These are phyloP conservation scores for Ophiocordyceps camponoti-saundersi DNA, from an alignment of 2,329 filamentous ascomycete genomes.

Conservation along the genomic window DNA sequence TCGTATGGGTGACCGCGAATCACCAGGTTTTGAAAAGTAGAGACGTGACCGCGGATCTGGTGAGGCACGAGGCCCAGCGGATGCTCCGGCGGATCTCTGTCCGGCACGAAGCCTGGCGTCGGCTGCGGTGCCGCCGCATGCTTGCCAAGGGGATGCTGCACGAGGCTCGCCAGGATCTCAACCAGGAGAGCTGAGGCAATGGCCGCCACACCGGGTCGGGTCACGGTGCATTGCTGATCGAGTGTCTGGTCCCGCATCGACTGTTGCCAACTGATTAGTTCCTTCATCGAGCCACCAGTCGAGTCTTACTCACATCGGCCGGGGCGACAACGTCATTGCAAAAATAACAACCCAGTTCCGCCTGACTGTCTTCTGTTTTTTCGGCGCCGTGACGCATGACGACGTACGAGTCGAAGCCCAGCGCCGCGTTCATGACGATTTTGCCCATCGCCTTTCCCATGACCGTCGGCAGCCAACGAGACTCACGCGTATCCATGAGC, in stretches of 20 bases:
- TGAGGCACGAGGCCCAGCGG: slow-evolving; percentile 59
- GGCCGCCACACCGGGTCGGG: slow-evolving; percentile 76
- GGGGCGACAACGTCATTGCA: slow-evolving; percentile 96
- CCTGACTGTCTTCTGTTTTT: slow-evolving; percentile 33
- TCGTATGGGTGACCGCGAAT: slow-evolving; percentile 63
- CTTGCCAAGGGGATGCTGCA: slow-evolving; percentile 68
- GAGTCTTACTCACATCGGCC: slow-evolving; percentile 50
- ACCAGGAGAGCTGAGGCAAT: slow-evolving; percentile 86
- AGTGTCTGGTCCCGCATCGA: slow-evolving; percentile 89
- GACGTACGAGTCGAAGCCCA: slow-evolving; percentile 93
- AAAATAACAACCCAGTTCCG: slow-evolving; percentile 85
- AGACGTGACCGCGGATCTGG: slow-evolving; percentile 62
- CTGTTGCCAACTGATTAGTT: slow-evolving; percentile 22
- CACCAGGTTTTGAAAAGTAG: slow-evolving; percentile 55
- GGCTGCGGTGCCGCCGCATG: slow-evolving; percentile 39
- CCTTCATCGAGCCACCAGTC: not conserved
- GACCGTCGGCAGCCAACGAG: slow-evolving; percentile 85
- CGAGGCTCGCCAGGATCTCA: slow-evolving; percentile 70
- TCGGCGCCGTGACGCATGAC: slow-evolving; percentile 87
- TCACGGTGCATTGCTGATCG: slow-evolving; percentile 96
- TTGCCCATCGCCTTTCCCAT: slow-evolving; percentile 90
- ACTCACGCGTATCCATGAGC: slow-evolving; percentile 93
- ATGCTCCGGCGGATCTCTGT: slow-evolving; percentile 39
- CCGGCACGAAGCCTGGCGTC: slow-evolving; percentile 22
- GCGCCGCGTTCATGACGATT: slow-evolving; percentile 89